A percentile compares a stretch with the other conserved stretches of the same genome.
These are phyloP conservation scores for Aspergillus carbonarius DNA, from an alignment of 2,329 filamentous ascomycete genomes.

Conservation along the genomic window DNA sequence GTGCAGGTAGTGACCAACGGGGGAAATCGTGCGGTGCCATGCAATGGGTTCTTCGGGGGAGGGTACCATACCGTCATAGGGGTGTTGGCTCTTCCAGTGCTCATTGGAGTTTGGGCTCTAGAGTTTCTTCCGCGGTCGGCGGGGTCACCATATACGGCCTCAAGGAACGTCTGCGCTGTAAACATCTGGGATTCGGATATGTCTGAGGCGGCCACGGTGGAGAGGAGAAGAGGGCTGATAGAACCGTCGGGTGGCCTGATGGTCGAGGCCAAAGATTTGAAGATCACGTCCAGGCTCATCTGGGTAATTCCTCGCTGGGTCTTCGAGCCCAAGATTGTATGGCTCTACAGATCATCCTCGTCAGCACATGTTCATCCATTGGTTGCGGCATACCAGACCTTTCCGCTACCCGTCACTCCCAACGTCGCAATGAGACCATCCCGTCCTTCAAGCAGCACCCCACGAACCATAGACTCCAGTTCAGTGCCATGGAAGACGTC, in stretches of 20 bases:
- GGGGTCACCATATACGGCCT: slow-evolving; percentile 70
- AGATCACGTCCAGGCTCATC: slow-evolving; percentile 85
- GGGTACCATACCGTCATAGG: slow-evolving; percentile 45
- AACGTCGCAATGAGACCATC: slow-evolving; percentile 89
- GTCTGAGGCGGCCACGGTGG: slow-evolving; percentile 74
- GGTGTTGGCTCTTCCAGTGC: slow-evolving; percentile 47
- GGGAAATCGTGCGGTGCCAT: slow-evolving; percentile 20
- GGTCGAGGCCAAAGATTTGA: slow-evolving; percentile 72
- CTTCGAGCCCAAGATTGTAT: slow-evolving; percentile 89
- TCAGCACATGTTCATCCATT: slow-evolving; percentile 9
- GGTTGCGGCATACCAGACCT: slow-evolving; percentile 58
- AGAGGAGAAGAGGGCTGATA: slow-evolving; percentile 61
- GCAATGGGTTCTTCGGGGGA: slow-evolving; percentile 28
- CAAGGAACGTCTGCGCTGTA: slow-evolving; percentile 73
- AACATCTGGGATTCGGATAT: slow-evolving; percentile 76
- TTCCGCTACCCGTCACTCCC: slow-evolving; percentile 93
- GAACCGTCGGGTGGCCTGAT: slow-evolving; percentile 61
- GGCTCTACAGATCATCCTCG: slow-evolving; percentile 61
- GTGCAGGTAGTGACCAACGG: slow-evolving; percentile 5
- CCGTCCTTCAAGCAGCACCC: slow-evolving; percentile 78
- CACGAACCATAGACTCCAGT: slow-evolving; percentile 72
- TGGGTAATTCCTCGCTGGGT: slow-evolving; percentile 87
- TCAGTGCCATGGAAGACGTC: slow-evolving; percentile 82
- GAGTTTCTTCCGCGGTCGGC: slow-evolving; percentile 61
- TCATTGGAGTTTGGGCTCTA: slow-evolving; percentile 68